Conservation (phyloP, 306 rosid species). For the Datisca glomerata region DNA sequence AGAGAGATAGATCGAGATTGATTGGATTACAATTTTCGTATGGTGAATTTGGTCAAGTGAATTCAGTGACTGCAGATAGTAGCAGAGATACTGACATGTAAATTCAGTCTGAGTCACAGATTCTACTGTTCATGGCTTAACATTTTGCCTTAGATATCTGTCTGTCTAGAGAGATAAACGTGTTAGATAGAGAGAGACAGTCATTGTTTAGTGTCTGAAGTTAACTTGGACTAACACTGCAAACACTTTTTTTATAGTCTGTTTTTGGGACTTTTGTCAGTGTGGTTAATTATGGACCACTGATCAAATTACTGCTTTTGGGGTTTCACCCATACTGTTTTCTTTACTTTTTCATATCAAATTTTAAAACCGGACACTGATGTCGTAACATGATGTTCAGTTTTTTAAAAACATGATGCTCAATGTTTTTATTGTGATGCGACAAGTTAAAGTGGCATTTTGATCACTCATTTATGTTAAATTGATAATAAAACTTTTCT, state of each 20-base stretch:
- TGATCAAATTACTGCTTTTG: slow-evolving; percentile 38
- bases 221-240: slow-evolving; percentile 30
- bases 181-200: slow-evolving; percentile 4
- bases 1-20: slow-evolving; percentile 8
- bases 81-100: slow-evolving; percentile 60
- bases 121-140: slow-evolving; percentile 46
- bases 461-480: too few species aligned
- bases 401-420: too few species aligned
- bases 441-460: too few species aligned
- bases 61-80: slow-evolving; percentile 55
- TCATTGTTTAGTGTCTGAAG: not conserved
- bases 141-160: slow-evolving; percentile 24
- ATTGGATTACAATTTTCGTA: not conserved
- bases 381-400: too few species aligned
- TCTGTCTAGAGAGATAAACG: slow-evolving; percentile 8
- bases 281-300: slow-evolving; percentile 42
- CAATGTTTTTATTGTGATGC: too few species aligned
- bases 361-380: too few species aligned
- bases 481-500: too few species aligned
- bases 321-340: slow-evolving; percentile 55
- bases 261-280: slow-evolving; percentile 24
- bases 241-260: slow-evolving; percentile 29
- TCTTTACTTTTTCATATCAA: slow-evolving; percentile 64
- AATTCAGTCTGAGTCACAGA: slow-evolving; percentile 49
- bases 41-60: slow-evolving; percentile 41